These are phyloP conservation scores for Amyloporia xantha DNA, from an alignment of 768 basidiomycete species.

Conservation along the genomic window DNA sequence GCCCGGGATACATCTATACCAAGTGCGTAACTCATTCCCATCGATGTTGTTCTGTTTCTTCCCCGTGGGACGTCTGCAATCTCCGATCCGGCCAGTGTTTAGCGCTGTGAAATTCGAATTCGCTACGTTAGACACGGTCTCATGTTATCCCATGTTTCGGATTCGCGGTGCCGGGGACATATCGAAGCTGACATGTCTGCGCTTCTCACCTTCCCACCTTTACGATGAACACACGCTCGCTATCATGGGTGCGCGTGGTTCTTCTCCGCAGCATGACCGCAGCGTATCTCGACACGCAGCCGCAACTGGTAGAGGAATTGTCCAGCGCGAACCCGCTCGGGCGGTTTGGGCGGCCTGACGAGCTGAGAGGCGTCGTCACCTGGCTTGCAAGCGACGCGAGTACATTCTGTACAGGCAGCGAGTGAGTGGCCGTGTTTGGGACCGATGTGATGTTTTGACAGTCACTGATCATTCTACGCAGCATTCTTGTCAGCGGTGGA, in stretches of 20 bases:
- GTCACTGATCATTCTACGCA: constrained; percentile 20
- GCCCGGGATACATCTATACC: constrained; percentile 74
- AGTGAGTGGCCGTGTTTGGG: constrained; percentile 41
- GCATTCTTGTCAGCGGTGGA: constrained; percentile 56
- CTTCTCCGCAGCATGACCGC: constrained; percentile 59
- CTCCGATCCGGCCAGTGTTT: too few species aligned
- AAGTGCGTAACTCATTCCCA: constrained; percentile 30
- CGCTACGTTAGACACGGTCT: not conserved
- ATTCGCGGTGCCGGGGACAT: not conserved
- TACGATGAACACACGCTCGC: not conserved
- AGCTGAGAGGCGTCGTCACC: constrained; percentile 60
- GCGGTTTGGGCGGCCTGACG: constrained; percentile 64
- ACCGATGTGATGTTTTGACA: not conserved
- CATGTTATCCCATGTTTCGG: not conserved
- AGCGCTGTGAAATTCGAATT: not conserved
- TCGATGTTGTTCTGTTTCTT: not conserved
- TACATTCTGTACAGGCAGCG: constrained; percentile 77
- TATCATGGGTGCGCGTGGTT: not conserved
- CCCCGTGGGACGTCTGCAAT: not conserved
- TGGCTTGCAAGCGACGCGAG: constrained; percentile 76
- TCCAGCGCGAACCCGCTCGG: constrained; percentile 63
- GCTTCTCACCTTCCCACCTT: not conserved
- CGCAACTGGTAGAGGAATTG: constrained; percentile 60
- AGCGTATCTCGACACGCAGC: constrained; percentile 58
- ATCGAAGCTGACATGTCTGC: not conserved